Conservation (phyloP, 176 grass and related monocot genomes). For the Avena eriantha region DNA sequence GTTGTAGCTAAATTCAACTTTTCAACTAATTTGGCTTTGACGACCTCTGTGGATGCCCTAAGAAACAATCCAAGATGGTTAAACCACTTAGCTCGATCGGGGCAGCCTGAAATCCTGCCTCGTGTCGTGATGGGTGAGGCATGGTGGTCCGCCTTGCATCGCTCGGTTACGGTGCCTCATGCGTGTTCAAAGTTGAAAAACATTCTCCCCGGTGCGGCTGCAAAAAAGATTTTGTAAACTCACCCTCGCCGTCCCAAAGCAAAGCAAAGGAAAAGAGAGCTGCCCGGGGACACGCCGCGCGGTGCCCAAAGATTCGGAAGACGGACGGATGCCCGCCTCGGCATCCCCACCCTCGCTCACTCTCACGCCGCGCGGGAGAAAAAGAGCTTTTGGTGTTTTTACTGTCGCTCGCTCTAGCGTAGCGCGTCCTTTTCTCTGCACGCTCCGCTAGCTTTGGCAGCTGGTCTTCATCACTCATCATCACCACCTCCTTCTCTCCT, state of each 20-base stretch:
- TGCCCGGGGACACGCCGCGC: conserved; percentile 1
- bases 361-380: not conserved
- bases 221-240: not conserved
- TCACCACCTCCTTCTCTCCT: not conserved
- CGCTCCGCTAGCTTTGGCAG: not conserved
- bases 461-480: not conserved
- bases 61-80: no score
- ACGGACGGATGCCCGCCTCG: not conserved
- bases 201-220: not conserved
- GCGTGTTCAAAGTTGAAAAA: not conserved
- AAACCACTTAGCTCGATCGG: no score
- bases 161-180: not conserved
- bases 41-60: no score
- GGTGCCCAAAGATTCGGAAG: not conserved
- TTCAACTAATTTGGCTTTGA: no score
- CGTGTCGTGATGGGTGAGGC: no score
- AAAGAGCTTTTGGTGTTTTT: conserved; percentile 7
- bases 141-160: no score
- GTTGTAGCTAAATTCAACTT: no score
- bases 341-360: not conserved
- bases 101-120: no score
- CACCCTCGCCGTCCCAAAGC: not conserved
- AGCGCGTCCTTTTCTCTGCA: not conserved
- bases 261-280: not conserved
- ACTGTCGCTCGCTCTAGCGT: not conserved